Conservation (phyloP, 2,329 filamentous ascomycete genomes). For the Fulvia fulva region DNA sequence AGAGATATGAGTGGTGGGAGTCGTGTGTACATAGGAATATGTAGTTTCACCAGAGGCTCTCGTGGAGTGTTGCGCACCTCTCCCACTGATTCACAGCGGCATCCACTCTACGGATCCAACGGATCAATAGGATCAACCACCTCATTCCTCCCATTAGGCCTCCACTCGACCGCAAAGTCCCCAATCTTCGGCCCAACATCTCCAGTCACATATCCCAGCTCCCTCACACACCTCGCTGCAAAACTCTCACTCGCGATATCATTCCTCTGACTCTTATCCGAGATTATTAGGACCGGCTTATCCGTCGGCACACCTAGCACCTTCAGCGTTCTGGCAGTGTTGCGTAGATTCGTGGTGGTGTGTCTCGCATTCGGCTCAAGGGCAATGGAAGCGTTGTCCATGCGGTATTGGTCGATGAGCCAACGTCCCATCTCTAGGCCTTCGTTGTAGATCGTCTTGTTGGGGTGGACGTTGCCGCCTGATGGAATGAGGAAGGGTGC, state of each 20-base stretch:
- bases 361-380: slow-evolving; percentile 1
- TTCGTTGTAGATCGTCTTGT: neutral
- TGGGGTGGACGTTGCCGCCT: slow-evolving; percentile 1
- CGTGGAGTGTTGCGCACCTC: no score
- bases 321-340: neutral
- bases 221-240: neutral
- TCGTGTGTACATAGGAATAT: no score
- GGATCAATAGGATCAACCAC: slow-evolving; percentile 1
- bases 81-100: no score
- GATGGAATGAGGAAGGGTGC: neutral
- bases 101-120: neutral
- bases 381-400: neutral
- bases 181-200: neutral
- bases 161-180: neutral
- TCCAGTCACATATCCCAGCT: neutral
- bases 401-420: neutral
- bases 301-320: neutral
- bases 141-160: neutral
- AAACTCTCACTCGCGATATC: slow-evolving; percentile 1
- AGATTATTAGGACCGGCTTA: neutral
- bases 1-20: no score
- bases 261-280: neutral
- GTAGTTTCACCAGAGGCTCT: no score
- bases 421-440: neutral
- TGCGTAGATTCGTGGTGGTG: neutral